These are phyloP conservation scores for Lasiosphaeriaceae sp. DNA, from an alignment of 495 filamentous ascomycete genomes.

Conservation along the genomic window DNA sequence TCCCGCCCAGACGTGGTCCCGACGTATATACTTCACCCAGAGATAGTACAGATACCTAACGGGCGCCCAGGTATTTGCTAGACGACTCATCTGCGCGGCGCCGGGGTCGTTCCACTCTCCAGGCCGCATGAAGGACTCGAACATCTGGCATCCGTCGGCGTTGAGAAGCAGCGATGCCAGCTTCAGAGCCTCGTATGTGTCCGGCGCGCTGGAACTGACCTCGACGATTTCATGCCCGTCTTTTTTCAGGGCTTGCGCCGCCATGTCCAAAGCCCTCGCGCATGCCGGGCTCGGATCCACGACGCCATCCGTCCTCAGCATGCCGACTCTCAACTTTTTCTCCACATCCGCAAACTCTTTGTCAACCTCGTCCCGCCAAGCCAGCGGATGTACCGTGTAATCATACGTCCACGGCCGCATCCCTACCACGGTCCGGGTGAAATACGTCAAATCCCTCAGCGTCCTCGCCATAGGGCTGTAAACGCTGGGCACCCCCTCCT, in stretches of 20 bases:
- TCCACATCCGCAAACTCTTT: slow-evolving; percentile 49
- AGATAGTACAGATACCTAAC: slow-evolving; percentile 84
- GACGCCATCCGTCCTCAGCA: slow-evolving; percentile 80
- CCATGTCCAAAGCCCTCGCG: slow-evolving; percentile 66
- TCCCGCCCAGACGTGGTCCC: slow-evolving; percentile 74
- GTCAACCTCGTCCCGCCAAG: slow-evolving; percentile 65
- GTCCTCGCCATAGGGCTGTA: slow-evolving; percentile 94
- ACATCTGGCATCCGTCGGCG: slow-evolving; percentile 81
- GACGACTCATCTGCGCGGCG: slow-evolving; percentile 64
- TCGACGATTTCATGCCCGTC: slow-evolving; percentile 77
- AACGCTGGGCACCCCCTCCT: slow-evolving; percentile 85
- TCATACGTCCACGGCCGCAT: slow-evolving; percentile 96
- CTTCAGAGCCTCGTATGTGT: slow-evolving; percentile 68
- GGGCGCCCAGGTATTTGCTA: slow-evolving; percentile 69
- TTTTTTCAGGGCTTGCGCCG: slow-evolving; percentile 60
- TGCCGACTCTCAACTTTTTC: slow-evolving; percentile 65
- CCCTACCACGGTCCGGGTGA: slow-evolving; percentile 69
- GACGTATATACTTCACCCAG: slow-evolving; percentile 77
- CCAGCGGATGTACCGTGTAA: slow-evolving; percentile 75
- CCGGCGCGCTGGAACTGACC: slow-evolving; percentile 47
- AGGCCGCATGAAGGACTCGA: slow-evolving; percentile 66
- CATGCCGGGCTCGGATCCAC: slow-evolving; percentile 87
- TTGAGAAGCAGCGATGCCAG: slow-evolving; percentile 85
- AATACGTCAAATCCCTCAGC: slow-evolving; percentile 78
- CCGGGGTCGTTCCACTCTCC: slow-evolving; percentile 82